phyloP scores from a whole-genome alignment of 1,284 basidiomycete genomes.

The Blastosporella zonata region DNA sequence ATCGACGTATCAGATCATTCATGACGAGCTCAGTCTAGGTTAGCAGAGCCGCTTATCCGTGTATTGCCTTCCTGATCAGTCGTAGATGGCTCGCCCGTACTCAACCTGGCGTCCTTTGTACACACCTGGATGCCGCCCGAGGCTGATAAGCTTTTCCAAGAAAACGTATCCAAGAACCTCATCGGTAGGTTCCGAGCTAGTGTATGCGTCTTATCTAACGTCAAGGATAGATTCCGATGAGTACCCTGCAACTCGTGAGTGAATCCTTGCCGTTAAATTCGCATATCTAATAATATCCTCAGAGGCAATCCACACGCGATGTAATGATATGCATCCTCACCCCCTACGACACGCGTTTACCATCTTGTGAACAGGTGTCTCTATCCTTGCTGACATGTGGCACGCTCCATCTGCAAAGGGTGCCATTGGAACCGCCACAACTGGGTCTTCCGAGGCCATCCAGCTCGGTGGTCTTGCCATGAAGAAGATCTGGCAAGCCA shows the following conservation, averaged over 20 bases:
- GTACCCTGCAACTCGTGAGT: slow-evolving; percentile 79
- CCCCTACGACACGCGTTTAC: background rate
- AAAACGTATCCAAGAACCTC: slow-evolving; percentile 87
- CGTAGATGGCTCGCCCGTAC: slow-evolving; percentile 67
- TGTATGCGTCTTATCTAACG: background rate
- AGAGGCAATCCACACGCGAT: slow-evolving; percentile 80
- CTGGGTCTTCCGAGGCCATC: slow-evolving; percentile 91
- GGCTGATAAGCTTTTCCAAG: slow-evolving; percentile 67
- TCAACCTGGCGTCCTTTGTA: slow-evolving; percentile 85
- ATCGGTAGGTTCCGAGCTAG: slow-evolving; percentile 44
- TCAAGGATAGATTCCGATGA: slow-evolving; percentile 57
- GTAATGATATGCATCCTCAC: slow-evolving; percentile 29
- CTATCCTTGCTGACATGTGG: slow-evolving; percentile 92
- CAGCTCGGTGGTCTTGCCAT: slow-evolving; percentile 93
- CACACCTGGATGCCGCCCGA: slow-evolving; percentile 64
- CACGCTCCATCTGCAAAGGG: slow-evolving; percentile 73
- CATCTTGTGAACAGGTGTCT: slow-evolving; percentile 43
- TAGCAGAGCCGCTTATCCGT: background rate
- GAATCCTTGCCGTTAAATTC: background rate
- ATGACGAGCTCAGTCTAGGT: slow-evolving; percentile 79
- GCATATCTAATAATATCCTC: slow-evolving; percentile 6
- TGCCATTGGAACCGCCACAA: slow-evolving; percentile 90
- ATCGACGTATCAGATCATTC: slow-evolving; percentile 77
- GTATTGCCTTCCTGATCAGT: background rate
- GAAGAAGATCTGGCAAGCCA: slow-evolving; percentile 93